phyloP scores from a whole-genome alignment of 2,329 filamentous ascomycete species.

The Pseudocercospora eumusae region DNA sequence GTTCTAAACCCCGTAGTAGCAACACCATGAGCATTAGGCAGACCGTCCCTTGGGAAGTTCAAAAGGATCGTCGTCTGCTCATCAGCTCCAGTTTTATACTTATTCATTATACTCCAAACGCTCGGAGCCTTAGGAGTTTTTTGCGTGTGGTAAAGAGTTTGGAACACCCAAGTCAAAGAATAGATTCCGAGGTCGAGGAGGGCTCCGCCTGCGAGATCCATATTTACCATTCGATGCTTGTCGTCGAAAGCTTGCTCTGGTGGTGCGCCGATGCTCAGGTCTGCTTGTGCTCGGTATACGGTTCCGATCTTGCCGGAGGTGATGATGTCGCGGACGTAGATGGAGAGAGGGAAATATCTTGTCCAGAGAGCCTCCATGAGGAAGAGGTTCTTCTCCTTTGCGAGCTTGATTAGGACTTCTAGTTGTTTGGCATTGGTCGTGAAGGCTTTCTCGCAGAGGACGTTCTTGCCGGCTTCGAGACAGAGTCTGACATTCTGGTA shows the following conservation, averaged over 20 bases:
- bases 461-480: conserved; percentile 79
- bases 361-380: conserved; percentile 83
- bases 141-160: conserved; percentile 81
- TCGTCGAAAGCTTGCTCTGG: conserved; percentile 62
- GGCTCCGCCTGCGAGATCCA: conserved; percentile 77
- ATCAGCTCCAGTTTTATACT: conserved; percentile 74
- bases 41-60: conserved; percentile 65
- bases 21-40: conserved; percentile 67
- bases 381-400: conserved; percentile 69
- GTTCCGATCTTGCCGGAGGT: conserved; percentile 56
- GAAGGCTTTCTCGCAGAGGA: conserved; percentile 88
- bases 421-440: conserved; percentile 80
- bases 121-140: conserved; percentile 65
- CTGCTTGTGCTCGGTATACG: conserved; percentile 59
- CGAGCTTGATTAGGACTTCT: conserved; percentile 69
- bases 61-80: conserved; percentile 77
- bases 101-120: conserved; percentile 68
- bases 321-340: conserved; percentile 70
- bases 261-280: conserved; percentile 61
- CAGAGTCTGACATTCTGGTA: conserved; percentile 89
- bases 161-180: conserved; percentile 86
- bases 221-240: conserved; percentile 77
- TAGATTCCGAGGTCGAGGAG: conserved; percentile 87
- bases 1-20: conserved; percentile 62
- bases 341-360: conserved; percentile 79